Percentiles rank a stretch among this genome's conserved stretches.
Conservation (phyloP, 768 basidiomycete genomes). For the Lepiota brunneoincarnata region DNA sequence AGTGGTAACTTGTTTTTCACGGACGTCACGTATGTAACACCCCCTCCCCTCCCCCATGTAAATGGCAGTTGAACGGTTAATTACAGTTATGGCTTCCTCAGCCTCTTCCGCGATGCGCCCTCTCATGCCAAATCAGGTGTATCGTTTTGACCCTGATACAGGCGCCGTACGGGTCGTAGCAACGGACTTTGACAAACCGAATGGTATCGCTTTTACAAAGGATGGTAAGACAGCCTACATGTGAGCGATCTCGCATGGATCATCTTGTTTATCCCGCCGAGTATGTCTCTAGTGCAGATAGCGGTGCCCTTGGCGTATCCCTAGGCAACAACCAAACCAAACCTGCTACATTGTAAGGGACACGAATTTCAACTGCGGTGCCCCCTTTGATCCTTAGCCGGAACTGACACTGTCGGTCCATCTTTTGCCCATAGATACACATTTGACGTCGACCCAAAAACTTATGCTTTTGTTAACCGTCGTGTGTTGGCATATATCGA, state of each 20-base stretch:
- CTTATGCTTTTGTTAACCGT: slow-evolving; percentile 44
- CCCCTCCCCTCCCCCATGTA: neutral
- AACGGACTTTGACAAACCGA: slow-evolving; percentile 69
- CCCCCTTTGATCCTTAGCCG: too few relatives aligned
- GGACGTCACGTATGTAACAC: slow-evolving; percentile 54
- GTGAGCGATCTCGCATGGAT: neutral
- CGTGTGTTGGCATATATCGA: slow-evolving; percentile 68
- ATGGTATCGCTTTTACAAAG: slow-evolving; percentile 72
- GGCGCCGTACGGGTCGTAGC: slow-evolving; percentile 70
- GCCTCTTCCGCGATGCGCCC: slow-evolving; percentile 66
- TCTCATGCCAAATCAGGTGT: slow-evolving; percentile 71
- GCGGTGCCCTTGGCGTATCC: slow-evolving; percentile 24
- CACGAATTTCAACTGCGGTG: too few relatives aligned
- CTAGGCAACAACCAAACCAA: slow-evolving; percentile 51
- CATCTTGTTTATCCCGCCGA: neutral
- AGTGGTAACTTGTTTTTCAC: slow-evolving; percentile 75
- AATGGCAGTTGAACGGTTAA: neutral
- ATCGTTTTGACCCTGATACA: slow-evolving; percentile 68
- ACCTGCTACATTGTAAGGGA: slow-evolving; percentile 29
- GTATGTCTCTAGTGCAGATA: too few relatives aligned
- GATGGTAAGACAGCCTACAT: slow-evolving; percentile 24
- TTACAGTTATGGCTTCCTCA: slow-evolving; percentile 59
- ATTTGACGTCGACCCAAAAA: slow-evolving; percentile 57
- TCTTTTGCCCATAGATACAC: slow-evolving; percentile 34
- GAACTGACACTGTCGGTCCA: too few relatives aligned